Evolutionary conservation across 345 rosid genomes (phyloP).

Genomic region (Linum trigynum): DNA sequence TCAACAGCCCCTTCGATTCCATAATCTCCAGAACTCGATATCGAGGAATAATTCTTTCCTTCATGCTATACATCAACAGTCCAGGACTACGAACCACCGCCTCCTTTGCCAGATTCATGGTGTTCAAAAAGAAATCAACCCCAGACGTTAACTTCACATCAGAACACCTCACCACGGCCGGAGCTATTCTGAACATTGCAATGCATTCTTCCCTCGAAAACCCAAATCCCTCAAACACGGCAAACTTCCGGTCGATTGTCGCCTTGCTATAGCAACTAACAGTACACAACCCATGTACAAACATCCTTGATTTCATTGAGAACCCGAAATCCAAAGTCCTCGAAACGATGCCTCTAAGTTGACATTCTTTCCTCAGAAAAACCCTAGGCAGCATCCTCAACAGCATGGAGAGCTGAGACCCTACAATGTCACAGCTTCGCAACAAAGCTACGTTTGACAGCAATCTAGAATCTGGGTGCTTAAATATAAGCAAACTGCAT

Average conservation of each 20-base stretch:
- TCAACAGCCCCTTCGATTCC: conserved; percentile 22
- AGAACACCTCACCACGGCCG: conserved; percentile 17
- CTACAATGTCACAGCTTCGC: conserved; percentile 18
- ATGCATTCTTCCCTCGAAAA: conserved; percentile 20
- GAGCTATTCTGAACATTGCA: conserved; percentile 26
- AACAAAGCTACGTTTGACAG: conserved; percentile 22
- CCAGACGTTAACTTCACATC: conserved; percentile 27
- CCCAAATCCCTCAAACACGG: conserved; percentile 21
- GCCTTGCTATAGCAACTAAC: conserved; percentile 23
- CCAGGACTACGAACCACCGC: conserved; percentile 15
- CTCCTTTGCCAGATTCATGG: conserved; percentile 16
- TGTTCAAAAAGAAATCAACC: conserved; percentile 23
- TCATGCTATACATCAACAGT: conserved; percentile 23
- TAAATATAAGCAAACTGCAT: conserved; percentile 17
- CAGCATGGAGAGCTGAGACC: conserved; percentile 24
- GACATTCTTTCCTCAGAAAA: conserved; percentile 13
- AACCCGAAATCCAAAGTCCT: conserved; percentile 26
- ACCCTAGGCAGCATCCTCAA: conserved; percentile 28
- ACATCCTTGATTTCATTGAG: conserved; percentile 32
- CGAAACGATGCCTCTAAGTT: conserved; percentile 15
- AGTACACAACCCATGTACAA: conserved; percentile 25
- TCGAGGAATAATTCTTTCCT: conserved; percentile 31
- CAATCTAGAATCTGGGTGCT: conserved; percentile 13
- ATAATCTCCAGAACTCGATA: conserved; percentile 25
- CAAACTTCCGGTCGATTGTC: conserved; percentile 23